These are phyloP conservation scores for Oldenlandia corymbosa DNA, from an alignment of 257 asterid genomes.

Conservation along the genomic window DNA sequence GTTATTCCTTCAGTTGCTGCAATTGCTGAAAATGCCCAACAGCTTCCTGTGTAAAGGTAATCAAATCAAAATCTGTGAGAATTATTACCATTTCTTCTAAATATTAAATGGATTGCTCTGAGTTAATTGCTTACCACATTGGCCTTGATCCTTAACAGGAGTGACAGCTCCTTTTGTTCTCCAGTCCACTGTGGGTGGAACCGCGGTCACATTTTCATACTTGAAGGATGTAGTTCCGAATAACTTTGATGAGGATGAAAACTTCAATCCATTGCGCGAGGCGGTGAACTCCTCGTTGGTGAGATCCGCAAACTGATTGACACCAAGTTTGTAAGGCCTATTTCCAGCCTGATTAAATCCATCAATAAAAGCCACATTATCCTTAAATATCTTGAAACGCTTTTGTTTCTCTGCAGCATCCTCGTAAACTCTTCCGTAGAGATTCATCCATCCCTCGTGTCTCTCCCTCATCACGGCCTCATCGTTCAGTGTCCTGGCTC, in stretches of 20 bases:
- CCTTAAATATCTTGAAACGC: background rate
- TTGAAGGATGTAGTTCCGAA: background rate
- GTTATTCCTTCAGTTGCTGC: conserved; percentile 13
- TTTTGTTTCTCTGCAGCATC: background rate
- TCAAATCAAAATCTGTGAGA: too few relatives aligned
- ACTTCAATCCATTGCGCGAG: background rate
- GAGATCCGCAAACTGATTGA: conserved; percentile 11
- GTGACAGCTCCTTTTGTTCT: conserved; percentile 14
- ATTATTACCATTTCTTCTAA: too few relatives aligned
- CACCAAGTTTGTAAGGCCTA: background rate
- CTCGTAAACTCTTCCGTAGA: too few relatives aligned
- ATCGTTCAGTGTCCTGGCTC: too few relatives aligned
- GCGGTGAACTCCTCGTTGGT: conserved; percentile 11
- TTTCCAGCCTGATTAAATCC: background rate
- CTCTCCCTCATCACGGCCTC: too few relatives aligned
- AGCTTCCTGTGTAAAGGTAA: too few relatives aligned
- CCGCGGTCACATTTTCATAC: background rate
- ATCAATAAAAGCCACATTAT: conserved; percentile 12
- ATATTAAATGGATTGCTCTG: too few relatives aligned
- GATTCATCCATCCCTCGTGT: too few relatives aligned
- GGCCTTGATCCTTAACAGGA: conserved; percentile 11
- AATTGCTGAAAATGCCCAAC: conserved; percentile 18
- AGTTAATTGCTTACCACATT: conserved; percentile 15
- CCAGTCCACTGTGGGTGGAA: conserved; percentile 5
- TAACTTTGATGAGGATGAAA: background rate